These are phyloP conservation scores for Monilinia polystroma DNA, from an alignment of 2,329 filamentous ascomycete genomes.

Conservation along the genomic window DNA sequence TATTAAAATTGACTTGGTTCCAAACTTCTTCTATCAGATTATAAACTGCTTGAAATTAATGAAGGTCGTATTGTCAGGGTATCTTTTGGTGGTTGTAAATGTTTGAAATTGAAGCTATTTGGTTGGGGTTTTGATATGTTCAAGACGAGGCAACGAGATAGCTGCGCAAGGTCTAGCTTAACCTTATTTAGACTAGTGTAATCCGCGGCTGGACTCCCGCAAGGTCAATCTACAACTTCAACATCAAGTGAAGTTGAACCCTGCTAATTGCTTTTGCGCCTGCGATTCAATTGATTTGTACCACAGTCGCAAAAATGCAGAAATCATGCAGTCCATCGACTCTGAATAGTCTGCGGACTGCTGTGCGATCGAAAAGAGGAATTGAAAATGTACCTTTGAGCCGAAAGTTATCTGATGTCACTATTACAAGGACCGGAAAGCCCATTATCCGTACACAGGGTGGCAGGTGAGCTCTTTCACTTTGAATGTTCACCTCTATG, in stretches of 20 bases:
- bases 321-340: slow-evolving; percentile 44
- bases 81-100: slow-evolving; percentile 19
- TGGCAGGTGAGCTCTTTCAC: slow-evolving; percentile 66
- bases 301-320: slow-evolving; percentile 40
- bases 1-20: neutral
- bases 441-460: slow-evolving; percentile 86
- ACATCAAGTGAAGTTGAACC: slow-evolving; percentile 26
- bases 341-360: slow-evolving; percentile 58
- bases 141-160: slow-evolving; percentile 24
- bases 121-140: slow-evolving; percentile 24
- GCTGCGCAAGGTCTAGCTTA: slow-evolving; percentile 23
- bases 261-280: slow-evolving; percentile 20
- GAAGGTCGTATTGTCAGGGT: slow-evolving; percentile 1
- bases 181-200: slow-evolving; percentile 16
- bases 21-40: neutral
- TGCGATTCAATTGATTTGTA: slow-evolving; percentile 32
- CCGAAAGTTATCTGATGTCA: slow-evolving; percentile 71
- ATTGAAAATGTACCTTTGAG: slow-evolving; percentile 46
- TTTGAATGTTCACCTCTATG: slow-evolving; percentile 24
- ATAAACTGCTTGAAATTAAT: neutral
- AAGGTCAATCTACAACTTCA: slow-evolving; percentile 25
- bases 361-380: slow-evolving; percentile 51
- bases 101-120: slow-evolving; percentile 12
- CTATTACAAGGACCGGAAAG: slow-evolving; percentile 94
- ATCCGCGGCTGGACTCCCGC: slow-evolving; percentile 22